Conservation (phyloP, 2,329 filamentous ascomycete genomes). For the Paecilomyces niveus region DNA sequence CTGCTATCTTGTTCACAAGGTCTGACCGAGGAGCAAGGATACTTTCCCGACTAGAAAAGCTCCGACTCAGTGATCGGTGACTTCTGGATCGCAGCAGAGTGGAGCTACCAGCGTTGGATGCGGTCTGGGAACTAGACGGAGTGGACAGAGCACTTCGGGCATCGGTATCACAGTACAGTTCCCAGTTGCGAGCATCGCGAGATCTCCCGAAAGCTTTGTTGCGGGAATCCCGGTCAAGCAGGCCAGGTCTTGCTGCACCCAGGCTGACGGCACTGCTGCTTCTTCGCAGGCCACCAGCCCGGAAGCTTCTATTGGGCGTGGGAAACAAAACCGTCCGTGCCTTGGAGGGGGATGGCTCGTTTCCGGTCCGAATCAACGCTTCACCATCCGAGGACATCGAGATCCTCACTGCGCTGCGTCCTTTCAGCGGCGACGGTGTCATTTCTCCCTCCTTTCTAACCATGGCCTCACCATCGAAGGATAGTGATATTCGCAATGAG, state of each 20-base stretch:
- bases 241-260: constrained; percentile 52
- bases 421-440: constrained; percentile 34
- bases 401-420: constrained; percentile 56
- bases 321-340: constrained; percentile 43
- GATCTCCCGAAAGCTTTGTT: constrained; percentile 64
- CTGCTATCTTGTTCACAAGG: constrained; percentile 45
- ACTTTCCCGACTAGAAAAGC: constrained; percentile 50
- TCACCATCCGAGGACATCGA: constrained; percentile 84
- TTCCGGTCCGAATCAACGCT: constrained; percentile 70
- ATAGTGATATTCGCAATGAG: constrained; percentile 33
- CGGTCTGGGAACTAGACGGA: constrained; percentile 74
- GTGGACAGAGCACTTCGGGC: constrained; percentile 68
- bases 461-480: constrained; percentile 34
- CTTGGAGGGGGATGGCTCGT: constrained; percentile 61
- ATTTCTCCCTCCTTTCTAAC: constrained; percentile 31
- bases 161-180: constrained; percentile 80
- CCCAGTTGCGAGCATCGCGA: constrained; percentile 82
- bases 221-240: constrained; percentile 26
- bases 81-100: constrained; percentile 69
- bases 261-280: constrained; percentile 62
- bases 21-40: constrained; percentile 28
- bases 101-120: constrained; percentile 59
- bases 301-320: constrained; percentile 40
- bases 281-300: constrained; percentile 53
- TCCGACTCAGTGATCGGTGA: constrained; percentile 43